Evolutionary conservation across 805 yeast species (phyloP), one percentile per base, ranked within the genome.

Genomic region (Myxozyma geophila): DNA sequence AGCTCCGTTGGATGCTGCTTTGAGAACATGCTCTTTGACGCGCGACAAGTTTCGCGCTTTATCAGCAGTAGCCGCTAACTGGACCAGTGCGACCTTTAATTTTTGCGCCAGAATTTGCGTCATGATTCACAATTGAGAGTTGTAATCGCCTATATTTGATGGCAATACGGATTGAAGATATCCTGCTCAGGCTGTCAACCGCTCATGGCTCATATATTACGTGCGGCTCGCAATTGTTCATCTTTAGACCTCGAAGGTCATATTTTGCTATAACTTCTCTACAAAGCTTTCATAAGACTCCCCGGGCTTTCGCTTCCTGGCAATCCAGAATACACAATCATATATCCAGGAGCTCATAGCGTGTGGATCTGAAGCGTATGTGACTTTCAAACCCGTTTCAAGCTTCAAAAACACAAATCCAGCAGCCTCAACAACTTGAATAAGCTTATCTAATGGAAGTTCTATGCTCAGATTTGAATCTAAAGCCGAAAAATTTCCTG

Each of bases 51-150:
- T 95, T 69, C 87, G 88, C 0, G 84, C 76, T 75, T 95, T 95
- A 75, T 90, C 92, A 0, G 89, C 85, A 1, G 92, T 90, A 0
- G 96, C 91, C 56, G 84, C 82, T 69, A 93, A 81, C 75, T 95
- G 99, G 60, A 95, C 78, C 62, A 95, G 79, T 0, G 98, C 99
- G 6, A 95, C 60, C 28, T 64, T 64, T 12, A 66, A 33, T 35
- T 54, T 35, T 37, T 60, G 58, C 3, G 49, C n/a, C 9, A 66
- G 58, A 4, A 59, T 6, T 37, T 37, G 49, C 5, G 58, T 19
- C 68, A 64, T 64, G 15, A 5, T 37, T 2, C 7, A 15, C 9
- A 28, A 36, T 36, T 6, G 10, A 40, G 8, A 17, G 10, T 5
- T 28, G 28, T 28, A 5, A 28, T 28, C 5, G 28, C 28, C 28